A percentile compares a stretch with the other conserved stretches of the same genome.
Conservation (phyloP, 1,284 basidiomycete species). For the Sporisorium exsertum region DNA sequence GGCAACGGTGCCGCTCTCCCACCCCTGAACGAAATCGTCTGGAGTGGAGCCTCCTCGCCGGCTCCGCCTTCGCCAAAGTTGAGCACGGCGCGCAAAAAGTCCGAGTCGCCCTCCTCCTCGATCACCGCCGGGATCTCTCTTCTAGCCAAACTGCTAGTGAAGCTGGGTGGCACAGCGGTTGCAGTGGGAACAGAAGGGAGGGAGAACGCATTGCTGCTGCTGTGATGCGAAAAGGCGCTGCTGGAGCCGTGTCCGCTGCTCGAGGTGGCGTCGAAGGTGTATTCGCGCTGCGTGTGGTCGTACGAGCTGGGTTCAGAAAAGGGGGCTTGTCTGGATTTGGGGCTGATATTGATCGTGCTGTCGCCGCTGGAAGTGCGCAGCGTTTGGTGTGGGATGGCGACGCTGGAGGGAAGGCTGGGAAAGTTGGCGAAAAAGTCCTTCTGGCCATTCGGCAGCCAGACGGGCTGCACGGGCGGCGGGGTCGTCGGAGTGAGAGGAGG, state of each 20-base stretch:
- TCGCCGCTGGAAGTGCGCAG: neutral
- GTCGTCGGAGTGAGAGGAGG: constrained; percentile 49
- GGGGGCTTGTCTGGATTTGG: constrained; percentile 16
- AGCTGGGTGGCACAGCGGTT: neutral
- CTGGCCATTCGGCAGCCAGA: constrained; percentile 43
- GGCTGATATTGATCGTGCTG: constrained; percentile 12
- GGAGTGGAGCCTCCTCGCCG: neutral
- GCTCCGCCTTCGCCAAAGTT: constrained; percentile 37
- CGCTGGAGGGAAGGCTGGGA: constrained; percentile 21
- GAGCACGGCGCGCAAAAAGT: constrained; percentile 56
- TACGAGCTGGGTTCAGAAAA: constrained; percentile 11
- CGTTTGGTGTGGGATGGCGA: neutral
- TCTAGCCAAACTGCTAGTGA: constrained; percentile 9
- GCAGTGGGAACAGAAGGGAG: constrained; percentile 11
- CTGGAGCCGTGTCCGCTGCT: constrained; percentile 11
- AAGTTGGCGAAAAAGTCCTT: constrained; percentile 47
- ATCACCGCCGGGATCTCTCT: constrained; percentile 34
- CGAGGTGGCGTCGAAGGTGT: constrained; percentile 4
- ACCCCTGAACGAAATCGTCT: constrained; percentile 26
- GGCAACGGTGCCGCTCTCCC: constrained; percentile 39
- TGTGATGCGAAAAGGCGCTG: constrained; percentile 11
- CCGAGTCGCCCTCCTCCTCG: constrained; percentile 50
- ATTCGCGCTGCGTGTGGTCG: neutral
- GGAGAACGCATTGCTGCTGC: constrained; percentile 2
- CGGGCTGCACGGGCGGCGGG: constrained; percentile 32